Conservation (phyloP, 2,329 filamentous ascomycete species). For the Lomentospora prolificans region DNA sequence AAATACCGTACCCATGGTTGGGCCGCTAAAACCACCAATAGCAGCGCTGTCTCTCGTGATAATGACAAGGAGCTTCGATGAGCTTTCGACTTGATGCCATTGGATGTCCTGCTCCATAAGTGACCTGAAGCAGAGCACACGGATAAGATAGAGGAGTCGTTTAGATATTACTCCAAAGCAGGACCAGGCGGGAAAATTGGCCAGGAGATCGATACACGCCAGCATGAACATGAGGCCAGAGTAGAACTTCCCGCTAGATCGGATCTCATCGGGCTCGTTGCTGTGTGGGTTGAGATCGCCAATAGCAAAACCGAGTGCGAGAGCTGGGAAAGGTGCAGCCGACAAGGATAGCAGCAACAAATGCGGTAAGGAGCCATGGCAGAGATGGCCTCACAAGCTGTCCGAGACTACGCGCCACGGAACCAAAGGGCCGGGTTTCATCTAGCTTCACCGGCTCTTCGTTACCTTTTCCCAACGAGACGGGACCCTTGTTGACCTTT, state of each 20-base stretch:
- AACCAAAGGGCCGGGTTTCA: conserved; percentile 13
- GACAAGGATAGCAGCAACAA: conserved; percentile 41
- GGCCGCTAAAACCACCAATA: conserved; percentile 44
- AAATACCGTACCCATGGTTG: conserved; percentile 43
- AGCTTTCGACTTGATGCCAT: conserved; percentile 47
- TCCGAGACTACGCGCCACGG: conserved; percentile 12
- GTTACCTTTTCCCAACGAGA: background rate
- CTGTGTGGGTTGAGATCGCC: conserved; percentile 46
- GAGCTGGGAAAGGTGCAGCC: conserved; percentile 47
- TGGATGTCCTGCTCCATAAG: conserved; percentile 47
- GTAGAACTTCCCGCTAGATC: conserved; percentile 39
- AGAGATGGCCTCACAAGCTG: conserved; percentile 23
- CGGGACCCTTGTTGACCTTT: background rate
- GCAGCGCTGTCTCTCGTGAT: conserved; percentile 47
- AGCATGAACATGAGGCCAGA: conserved; percentile 52
- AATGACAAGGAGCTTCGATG: conserved; percentile 37
- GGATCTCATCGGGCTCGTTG: conserved; percentile 32
- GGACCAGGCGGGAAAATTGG: conserved; percentile 46
- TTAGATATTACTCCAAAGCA: conserved; percentile 47
- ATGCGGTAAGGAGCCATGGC: conserved; percentile 30
- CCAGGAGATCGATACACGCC: conserved; percentile 48
- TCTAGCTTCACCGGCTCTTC: conserved; percentile 10
- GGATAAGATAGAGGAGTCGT: conserved; percentile 44
- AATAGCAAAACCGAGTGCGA: conserved; percentile 49
- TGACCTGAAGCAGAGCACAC: conserved; percentile 44